Percentiles rank a stretch among this genome's conserved stretches.
phyloP scores from a whole-genome alignment of 306 rosid genomes.

The Leucaena leucocephala region DNA sequence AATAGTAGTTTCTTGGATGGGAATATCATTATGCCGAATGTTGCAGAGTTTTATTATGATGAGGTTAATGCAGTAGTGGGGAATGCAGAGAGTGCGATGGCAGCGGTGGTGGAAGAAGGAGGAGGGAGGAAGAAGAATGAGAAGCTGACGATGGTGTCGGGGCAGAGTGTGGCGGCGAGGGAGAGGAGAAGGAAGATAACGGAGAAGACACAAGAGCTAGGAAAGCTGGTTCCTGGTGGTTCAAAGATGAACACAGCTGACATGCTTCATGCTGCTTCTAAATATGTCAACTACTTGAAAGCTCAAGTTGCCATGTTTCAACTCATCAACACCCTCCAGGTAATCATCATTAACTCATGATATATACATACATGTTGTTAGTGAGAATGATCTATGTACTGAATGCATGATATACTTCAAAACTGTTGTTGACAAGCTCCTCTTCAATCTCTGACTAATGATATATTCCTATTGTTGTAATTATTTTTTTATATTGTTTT shows the following conservation, averaged over 20 bases:
- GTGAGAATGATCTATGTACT: not conserved
- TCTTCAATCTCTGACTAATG: not conserved
- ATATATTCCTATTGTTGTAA: not conserved
- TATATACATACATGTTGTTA: too few relatives aligned
- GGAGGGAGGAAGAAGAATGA: not conserved
- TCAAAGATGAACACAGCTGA: slow-evolving; percentile 91
- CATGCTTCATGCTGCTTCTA: slow-evolving; percentile 75
- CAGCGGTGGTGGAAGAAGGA: not conserved
- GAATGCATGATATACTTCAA: not conserved
- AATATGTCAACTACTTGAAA: slow-evolving; percentile 73
- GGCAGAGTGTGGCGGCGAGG: slow-evolving; percentile 76
- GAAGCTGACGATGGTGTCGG: not conserved
- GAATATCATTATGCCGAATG: not conserved
- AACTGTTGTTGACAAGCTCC: not conserved
- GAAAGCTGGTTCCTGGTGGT: slow-evolving; percentile 75
- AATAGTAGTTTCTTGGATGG: not conserved
- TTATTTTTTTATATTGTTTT: not conserved
- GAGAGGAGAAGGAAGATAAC: slow-evolving; percentile 85
- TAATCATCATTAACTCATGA: not conserved
- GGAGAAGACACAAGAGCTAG: slow-evolving; percentile 81
- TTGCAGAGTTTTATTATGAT: not conserved
- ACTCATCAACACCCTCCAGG: slow-evolving; percentile 45
- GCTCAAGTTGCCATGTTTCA: slow-evolving; percentile 69
- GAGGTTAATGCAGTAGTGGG: not conserved
- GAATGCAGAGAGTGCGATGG: not conserved